Conservation (phyloP, 2,329 filamentous ascomycete genomes). For the Alternaria hordeiaustralica region DNA sequence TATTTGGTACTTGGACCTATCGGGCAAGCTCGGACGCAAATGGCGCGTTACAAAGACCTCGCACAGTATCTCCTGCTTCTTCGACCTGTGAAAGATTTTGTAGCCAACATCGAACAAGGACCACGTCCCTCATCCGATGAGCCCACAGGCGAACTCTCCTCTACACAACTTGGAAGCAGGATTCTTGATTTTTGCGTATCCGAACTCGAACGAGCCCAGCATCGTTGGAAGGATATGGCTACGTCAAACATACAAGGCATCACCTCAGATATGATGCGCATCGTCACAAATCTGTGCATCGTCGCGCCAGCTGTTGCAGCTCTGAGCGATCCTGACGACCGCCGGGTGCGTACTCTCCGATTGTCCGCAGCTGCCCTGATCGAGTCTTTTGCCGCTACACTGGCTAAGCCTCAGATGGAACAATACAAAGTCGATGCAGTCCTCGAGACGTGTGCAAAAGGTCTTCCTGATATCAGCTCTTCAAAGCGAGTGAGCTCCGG, state of each 20-base stretch:
- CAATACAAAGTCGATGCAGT: constrained; percentile 54
- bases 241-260: constrained; percentile 54
- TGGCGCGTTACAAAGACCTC: constrained; percentile 50
- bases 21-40: constrained; percentile 54
- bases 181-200: constrained; percentile 55
- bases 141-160: constrained; percentile 21
- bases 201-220: constrained; percentile 54
- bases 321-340: constrained; percentile 26
- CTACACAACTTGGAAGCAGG: constrained; percentile 30
- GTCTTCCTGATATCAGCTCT: constrained; percentile 36
- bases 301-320: constrained; percentile 45
- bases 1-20: constrained; percentile 50
- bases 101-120: neutral
- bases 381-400: constrained; percentile 42
- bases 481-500: constrained; percentile 18
- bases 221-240: constrained; percentile 53
- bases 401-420: constrained; percentile 48
- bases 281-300: constrained; percentile 58
- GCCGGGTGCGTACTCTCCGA: constrained; percentile 30
- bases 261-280: constrained; percentile 58
- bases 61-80: constrained; percentile 59
- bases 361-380: constrained; percentile 28
- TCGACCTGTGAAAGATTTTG: constrained; percentile 17
- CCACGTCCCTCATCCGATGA: constrained; percentile 6
- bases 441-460: constrained; percentile 45